phyloP scores from a whole-genome alignment of 495 filamentous ascomycete species.

The Daldinia bambusicola region DNA sequence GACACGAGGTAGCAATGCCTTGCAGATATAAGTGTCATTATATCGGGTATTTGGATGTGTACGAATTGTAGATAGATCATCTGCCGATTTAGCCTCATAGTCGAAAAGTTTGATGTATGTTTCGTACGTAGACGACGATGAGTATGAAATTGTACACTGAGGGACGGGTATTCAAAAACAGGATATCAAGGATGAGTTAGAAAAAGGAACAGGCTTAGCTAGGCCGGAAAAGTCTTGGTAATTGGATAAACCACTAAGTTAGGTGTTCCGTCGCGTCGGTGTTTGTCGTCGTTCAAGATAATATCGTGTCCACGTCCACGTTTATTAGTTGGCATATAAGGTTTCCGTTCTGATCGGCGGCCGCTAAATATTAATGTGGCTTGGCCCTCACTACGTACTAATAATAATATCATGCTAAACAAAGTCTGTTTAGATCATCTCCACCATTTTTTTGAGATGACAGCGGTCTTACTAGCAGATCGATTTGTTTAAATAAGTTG shows the following conservation, averaged over 20 bases:
- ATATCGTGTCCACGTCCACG: slow-evolving; percentile 10
- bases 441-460: slow-evolving; percentile 27
- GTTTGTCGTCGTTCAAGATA: slow-evolving; percentile 18
- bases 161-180: background rate
- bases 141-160: background rate
- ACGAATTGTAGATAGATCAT: slow-evolving; percentile 31
- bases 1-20: slow-evolving; percentile 22
- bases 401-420: background rate
- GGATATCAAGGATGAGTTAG: too few species aligned
- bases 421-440: background rate
- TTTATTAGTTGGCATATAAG: slow-evolving; percentile 21
- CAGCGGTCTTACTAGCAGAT: slow-evolving; percentile 11
- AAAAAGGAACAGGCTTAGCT: slow-evolving; percentile 12
- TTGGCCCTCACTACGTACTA: background rate
- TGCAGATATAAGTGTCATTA: slow-evolving; percentile 13
- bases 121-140: background rate
- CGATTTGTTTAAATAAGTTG: slow-evolving; percentile 9
- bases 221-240: background rate
- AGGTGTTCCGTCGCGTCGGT: slow-evolving; percentile 20
- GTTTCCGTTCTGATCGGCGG: slow-evolving; percentile 24
- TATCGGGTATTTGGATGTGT: background rate
- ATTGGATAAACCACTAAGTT: background rate
- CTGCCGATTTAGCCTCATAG: background rate
- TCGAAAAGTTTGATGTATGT: slow-evolving; percentile 14
- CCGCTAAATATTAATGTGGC: slow-evolving; percentile 13